Base-by-base conservation (phyloP, 78 protist genomes). In the Protostelium mycophagum region DNA sequence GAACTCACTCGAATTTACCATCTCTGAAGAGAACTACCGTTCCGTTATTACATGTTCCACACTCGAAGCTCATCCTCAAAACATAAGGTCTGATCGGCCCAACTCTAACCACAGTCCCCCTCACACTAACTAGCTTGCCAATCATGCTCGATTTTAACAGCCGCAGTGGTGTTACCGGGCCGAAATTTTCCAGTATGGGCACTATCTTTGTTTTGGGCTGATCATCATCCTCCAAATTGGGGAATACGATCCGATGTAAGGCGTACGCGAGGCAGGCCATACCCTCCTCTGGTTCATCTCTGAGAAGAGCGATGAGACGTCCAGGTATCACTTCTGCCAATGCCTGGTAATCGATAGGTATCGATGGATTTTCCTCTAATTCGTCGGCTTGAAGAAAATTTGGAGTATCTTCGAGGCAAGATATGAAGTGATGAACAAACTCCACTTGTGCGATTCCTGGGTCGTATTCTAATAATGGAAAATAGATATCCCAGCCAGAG, bases 91-190 rank as follows among this genome's bases (percentile, higher is more conserved):
- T 92, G 87, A 97, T 92, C 86, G 36, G 31, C 38, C 98, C 83
- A 23, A 92, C 98, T 1, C 99, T 90, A 36, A 98, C 96, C 1
- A 98, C 99, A 0, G 98, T 97, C 37, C 99, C 99, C 0, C 85
- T 63, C 0, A 98, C 28, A 25, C 91, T 1, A 0, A 98, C 95
- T 16, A 97, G 96, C 28, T 88, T 88, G 0, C 93, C 96, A 35
- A 91, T 83, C 0, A 87, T 31, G 63, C 89, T 89, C 0, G 92
- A 36, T 0, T 87, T 89, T 1, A 93, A 34, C 16, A 38, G 86
- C 0, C 35, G 37, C 10, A 90, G 9, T 34, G 86, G 90, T 25
- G 84, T 35, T 1, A 39, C 1, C 34, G 86, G 86, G 86, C 86
- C 86, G 37, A 85, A 93, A 34, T 93, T 90, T 38, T 37, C 85